Evolutionary conservation across 2,329 filamentous ascomycete species (phyloP).

Genomic region (Aspergillus novofumigatus): DNA sequence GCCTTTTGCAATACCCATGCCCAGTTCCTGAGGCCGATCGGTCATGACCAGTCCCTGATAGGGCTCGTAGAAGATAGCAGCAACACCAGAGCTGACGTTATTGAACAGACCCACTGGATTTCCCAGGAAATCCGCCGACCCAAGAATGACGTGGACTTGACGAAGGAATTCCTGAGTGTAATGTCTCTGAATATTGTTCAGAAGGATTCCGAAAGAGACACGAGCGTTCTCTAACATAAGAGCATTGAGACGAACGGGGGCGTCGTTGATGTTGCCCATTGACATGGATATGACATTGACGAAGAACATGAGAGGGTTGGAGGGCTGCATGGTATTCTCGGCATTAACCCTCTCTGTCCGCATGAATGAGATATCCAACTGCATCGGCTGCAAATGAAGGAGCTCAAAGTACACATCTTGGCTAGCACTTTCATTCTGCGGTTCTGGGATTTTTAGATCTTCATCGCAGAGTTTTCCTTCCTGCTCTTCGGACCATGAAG

Average conservation of each 20-base stretch:
- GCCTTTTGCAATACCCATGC: slow-evolving; percentile 90
- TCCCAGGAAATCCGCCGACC: slow-evolving; percentile 93
- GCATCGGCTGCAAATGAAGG: slow-evolving; percentile 95
- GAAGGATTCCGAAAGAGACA: slow-evolving; percentile 77
- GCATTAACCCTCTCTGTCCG: slow-evolving; percentile 94
- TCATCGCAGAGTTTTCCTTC: slow-evolving; percentile 88
- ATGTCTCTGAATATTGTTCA: slow-evolving; percentile 84
- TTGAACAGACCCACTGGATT: slow-evolving; percentile 98
- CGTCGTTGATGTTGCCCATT: slow-evolving; percentile 97
- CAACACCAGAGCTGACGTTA: slow-evolving; percentile 94
- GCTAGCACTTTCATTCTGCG: slow-evolving; percentile 73
- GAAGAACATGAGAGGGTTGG: slow-evolving; percentile 97
- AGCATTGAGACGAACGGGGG: slow-evolving; percentile 87
- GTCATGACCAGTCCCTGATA: slow-evolving; percentile 97
- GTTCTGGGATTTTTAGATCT: slow-evolving; percentile 85
- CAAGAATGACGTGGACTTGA: slow-evolving; percentile 95
- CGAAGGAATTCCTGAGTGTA: slow-evolving; percentile 96
- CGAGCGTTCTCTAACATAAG: slow-evolving; percentile 92
- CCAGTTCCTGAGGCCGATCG: slow-evolving; percentile 90
- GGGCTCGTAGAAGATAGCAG: slow-evolving; percentile 98
- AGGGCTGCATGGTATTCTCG: slow-evolving; percentile 85
- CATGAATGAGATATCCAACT: slow-evolving; percentile 94
- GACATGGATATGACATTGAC: slow-evolving; percentile 99
- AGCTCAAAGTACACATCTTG: slow-evolving; percentile 98
- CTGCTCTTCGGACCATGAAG: slow-evolving; percentile 78